Evolutionary conservation across 208 protist species (phyloP), one percentile per base, ranked within the genome.

Genomic region (Leishmania arabica): DNA sequence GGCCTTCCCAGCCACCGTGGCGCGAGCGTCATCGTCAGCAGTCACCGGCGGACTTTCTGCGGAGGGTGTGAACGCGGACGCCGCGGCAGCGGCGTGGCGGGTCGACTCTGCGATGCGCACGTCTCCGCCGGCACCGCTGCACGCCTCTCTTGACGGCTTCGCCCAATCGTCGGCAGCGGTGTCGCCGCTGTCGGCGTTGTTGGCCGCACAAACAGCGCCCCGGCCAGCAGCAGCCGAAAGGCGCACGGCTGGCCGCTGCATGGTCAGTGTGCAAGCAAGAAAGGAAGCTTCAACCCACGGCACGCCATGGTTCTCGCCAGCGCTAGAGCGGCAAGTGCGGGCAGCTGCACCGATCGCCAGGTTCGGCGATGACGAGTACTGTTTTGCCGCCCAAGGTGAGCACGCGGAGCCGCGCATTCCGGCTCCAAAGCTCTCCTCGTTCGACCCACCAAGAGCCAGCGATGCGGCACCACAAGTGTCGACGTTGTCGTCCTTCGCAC

Each of bases 61-160:
- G 24, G 19, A 74, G 27, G 13, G 49, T 27, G 47, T 37, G 24
- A 51, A 54, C 31, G 34, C 42, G 42, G 37, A 64, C 9, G 53
- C 24, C 4, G 51, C 64, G 27, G 34, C 51, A n/a, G 51, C 21
- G 31, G 69, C 49, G 54, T 5, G 40, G 40, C 58, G 34, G 27
- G 54, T 58, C 24, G 78, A 56, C 11, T 27, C 70, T 11, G 42
- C 71, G 17, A 69, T 51, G 31, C n/a, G 54, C n/a, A 37, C 78
- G 42, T 76, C 78, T 62, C 60, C 78, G 54, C n/a, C 45, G 21
- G 31, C 54, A 65, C 40, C 68, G 56, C 78, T 82, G 71, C 47
- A 73, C 62, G 49, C 72, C 62, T 78, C 72, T 27, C 71, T 54
- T 37, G 71, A 62, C 17, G 68, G 37, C 66, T 73, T 31, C 58